phyloP scores from a whole-genome alignment of 2,329 filamentous ascomycete genomes.

The Thermothelomyces thermophilus region DNA sequence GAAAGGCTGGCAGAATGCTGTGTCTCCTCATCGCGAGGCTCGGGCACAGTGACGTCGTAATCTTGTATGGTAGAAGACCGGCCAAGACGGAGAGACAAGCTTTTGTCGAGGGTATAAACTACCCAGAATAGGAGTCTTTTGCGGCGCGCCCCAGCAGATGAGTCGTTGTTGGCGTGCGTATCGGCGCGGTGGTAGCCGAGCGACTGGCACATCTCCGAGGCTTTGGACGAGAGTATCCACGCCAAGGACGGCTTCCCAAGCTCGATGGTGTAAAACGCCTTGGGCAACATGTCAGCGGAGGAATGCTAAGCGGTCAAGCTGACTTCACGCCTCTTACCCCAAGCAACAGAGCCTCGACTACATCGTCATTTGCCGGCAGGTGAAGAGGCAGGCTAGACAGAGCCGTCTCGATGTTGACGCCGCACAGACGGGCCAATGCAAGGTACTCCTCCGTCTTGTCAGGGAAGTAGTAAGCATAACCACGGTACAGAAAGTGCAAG shows the following conservation, averaged over 20 bases:
- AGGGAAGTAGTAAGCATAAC: conserved; percentile 34
- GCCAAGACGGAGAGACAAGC: conserved; percentile 51
- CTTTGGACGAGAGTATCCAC: conserved; percentile 55
- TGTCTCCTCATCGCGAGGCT: conserved; percentile 25
- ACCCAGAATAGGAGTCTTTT: conserved; percentile 37
- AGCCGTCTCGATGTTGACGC: conserved; percentile 43
- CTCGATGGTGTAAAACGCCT: conserved; percentile 57
- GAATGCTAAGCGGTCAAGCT: background rate
- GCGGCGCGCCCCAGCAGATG: conserved; percentile 29
- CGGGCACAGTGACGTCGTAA: conserved; percentile 44
- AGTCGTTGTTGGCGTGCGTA: conserved; percentile 20
- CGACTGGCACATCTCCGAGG: conserved; percentile 54
- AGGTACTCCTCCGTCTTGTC: conserved; percentile 22
- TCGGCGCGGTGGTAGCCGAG: conserved; percentile 52
- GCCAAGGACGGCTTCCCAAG: conserved; percentile 55
- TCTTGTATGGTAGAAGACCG: conserved; percentile 52
- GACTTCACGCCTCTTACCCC: conserved; percentile 37
- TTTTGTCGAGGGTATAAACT: conserved; percentile 51
- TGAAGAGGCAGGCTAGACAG: conserved; percentile 48
- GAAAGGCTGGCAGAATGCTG: conserved; percentile 19
- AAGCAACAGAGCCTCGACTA: conserved; percentile 50
- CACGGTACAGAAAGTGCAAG: conserved; percentile 44
- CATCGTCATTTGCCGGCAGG: conserved; percentile 46
- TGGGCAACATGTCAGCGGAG: background rate
- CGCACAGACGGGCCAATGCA: conserved; percentile 36